Conservation (phyloP, 2,329 filamentous ascomycete genomes). For the Aureobasidium leucospermi region DNA sequence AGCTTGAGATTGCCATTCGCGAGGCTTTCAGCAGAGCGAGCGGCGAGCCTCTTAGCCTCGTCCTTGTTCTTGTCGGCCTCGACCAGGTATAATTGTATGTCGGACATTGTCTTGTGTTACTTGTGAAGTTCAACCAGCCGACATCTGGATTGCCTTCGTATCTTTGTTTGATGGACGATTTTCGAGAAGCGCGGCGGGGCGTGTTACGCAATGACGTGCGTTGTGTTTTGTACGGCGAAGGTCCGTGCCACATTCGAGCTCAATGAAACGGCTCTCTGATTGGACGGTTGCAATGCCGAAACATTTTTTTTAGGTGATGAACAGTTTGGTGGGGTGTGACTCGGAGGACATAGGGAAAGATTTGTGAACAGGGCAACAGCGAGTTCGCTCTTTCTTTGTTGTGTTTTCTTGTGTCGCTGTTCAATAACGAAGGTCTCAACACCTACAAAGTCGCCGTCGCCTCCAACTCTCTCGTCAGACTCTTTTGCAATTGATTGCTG, state of each 20-base stretch:
- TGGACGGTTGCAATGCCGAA: not conserved
- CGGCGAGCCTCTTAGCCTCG: constrained; percentile 38
- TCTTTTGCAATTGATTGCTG: not conserved
- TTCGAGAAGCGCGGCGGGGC: not conserved
- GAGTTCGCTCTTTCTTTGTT: not conserved
- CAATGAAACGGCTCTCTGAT: not conserved
- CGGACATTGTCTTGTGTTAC: constrained; percentile 37
- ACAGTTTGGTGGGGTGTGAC: constrained; percentile 4
- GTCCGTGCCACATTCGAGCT: not conserved
- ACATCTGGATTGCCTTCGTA: not conserved
- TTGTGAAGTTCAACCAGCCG: not conserved
- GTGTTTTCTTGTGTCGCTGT: not conserved
- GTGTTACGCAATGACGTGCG: constrained; percentile 4
- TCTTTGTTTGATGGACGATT: not conserved
- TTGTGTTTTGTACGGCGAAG: not conserved
- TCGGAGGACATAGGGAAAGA: not conserved
- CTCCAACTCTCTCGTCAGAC: not conserved
- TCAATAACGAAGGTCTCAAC: not conserved
- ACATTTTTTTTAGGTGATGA: constrained; percentile 9
- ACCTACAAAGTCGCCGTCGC: not conserved
- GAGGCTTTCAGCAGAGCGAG: constrained; percentile 41
- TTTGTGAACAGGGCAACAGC: not conserved
- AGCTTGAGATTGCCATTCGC: constrained; percentile 54
- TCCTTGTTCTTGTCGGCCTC: constrained; percentile 42
- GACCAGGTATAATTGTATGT: constrained; percentile 46